Base-by-base conservation (phyloP, 2,329 filamentous ascomycete genomes). In the Xylariomycetidae sp. region DNA sequence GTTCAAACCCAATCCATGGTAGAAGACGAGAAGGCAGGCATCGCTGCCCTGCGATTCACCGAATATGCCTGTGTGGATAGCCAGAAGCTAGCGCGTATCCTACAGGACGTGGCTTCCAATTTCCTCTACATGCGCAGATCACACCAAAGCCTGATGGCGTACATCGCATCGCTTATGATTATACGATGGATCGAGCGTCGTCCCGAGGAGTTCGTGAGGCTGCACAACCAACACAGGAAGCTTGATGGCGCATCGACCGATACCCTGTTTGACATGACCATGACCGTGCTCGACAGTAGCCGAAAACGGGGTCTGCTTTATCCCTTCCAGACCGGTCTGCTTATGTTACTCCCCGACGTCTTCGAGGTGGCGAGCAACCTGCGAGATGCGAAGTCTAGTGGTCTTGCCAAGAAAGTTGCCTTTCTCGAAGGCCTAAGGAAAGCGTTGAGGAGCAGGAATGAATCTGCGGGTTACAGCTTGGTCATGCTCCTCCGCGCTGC, bases 281-380 rank as follows among this genome's bases (percentile, higher is more conserved):
- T 76, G 43, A 74, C 74, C 3, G 68, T 79, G 18, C 66, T 68
- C 22, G 78, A 82, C 49, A 74, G 68, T 34, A 67, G 65, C 23
- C 68, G 68, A 41, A 67, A 72, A 29, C 75, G 69, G 43, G 65
- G 65, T 4, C 59, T 74, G 19, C 60, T 82, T 14, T 79, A 72
- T 45, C 77, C 79, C 12, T 63, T 84, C 32, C 79, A 83, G 50
- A 76, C 70, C 2, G 68, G 72, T 10, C 58, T 84, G 4, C 57
- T 83, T 8, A 71, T 83, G 38, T 63, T 84, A 7, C 60, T 82
- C 7, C 79, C 79, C 4, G 79, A 84, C 44, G 74, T 83, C 5
- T 84, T 84, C 43, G 76, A 82, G 54, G 76, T 82, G 20, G 79
- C 78, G 17, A 80, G 76, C 54, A 79, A 79, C 53, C 64, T 83